Evolutionary conservation across 2,329 filamentous ascomycete genomes (phyloP), one percentile per base, ranked within the genome.

Genomic region (Fusarium heterosporum): DNA sequence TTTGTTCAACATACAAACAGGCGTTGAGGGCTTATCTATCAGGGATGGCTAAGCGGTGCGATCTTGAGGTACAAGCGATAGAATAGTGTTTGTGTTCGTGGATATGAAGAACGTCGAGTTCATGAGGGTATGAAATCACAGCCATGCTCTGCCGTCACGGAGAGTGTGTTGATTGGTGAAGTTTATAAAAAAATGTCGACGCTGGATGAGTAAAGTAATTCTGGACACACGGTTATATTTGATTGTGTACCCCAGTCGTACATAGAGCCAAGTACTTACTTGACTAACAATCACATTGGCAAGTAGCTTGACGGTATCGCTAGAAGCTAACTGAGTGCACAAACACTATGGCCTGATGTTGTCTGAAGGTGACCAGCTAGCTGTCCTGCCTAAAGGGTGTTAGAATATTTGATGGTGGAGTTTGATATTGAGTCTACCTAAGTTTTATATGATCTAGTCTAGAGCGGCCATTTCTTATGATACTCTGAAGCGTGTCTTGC

Each of bases 21-120:
- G 65, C 65, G 65, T 68, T 68, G 45, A 58, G 56, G 61, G 57
- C 40, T 45, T 64, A 66, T 66, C 47, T 41, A 41, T 49, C 47
- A 32, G 51, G 58, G 55, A 57, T 50, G 48, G 42, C 47, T 32
- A 36, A 63, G 58, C 43, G 55, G 53, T 56, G 55, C 36, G 32
- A 48, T 50, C 42, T 42, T 40, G 52, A 61, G 47, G 48, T 53
- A 51, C 38, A 41, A 38, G 52, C 41, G 61, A 61, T 66, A 68
- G 56, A 68, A 56, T 66, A 69, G 39, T 39, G 42, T 66, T 55
- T 52, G 50, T 66, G 45, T 40, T 66, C 42, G 42, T 61, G 55
- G 50, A 66, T 62, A 61, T 41, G 56, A 66, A 57, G 45, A 55
- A 55, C 45, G 46, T 51, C 58, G 66, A 51, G 42, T 43, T 50